A percentile compares a stretch with the other conserved stretches of the same genome.
Conservation (phyloP, 2,329 filamentous ascomycete genomes). For the Acephala macrosclerotiorum region DNA sequence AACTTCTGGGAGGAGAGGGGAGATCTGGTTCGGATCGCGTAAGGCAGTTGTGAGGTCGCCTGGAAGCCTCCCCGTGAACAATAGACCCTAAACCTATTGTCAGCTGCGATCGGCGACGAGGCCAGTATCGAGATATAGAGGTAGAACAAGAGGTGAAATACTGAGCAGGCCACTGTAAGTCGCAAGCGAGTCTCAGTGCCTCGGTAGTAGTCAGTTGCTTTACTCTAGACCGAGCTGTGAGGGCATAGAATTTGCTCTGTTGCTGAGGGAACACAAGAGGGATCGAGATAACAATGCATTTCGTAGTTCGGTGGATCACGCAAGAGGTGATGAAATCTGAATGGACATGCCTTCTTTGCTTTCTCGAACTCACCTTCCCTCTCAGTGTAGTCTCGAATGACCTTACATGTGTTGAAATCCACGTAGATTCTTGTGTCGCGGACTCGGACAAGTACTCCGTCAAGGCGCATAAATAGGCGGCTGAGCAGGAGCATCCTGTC, state of each 20-base stretch:
- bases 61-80: conserved; percentile 59
- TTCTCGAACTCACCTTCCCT: conserved; percentile 83
- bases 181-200: too few species aligned
- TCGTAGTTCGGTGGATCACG: background rate
- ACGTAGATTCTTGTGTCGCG: conserved; percentile 92
- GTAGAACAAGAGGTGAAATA: background rate
- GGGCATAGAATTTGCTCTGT: too few species aligned
- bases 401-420: conserved; percentile 80
- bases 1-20: conserved; percentile 73
- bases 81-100: conserved; percentile 53
- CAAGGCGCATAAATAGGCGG: conserved; percentile 90
- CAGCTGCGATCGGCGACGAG: conserved; percentile 25
- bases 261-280: too few species aligned
- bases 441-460: conserved; percentile 86
- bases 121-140: background rate
- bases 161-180: background rate
- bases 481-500: conserved; percentile 83
- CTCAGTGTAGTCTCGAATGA: conserved; percentile 90
- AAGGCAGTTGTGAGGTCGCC: conserved; percentile 80
- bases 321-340: background rate
- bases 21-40: conserved; percentile 80
- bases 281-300: too few species aligned
- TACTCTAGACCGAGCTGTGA: too few species aligned
- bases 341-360: conserved; percentile 69
- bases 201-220: too few species aligned